These are phyloP conservation scores for Pueraria montana DNA, from an alignment of 306 rosid species.

Conservation along the genomic window DNA sequence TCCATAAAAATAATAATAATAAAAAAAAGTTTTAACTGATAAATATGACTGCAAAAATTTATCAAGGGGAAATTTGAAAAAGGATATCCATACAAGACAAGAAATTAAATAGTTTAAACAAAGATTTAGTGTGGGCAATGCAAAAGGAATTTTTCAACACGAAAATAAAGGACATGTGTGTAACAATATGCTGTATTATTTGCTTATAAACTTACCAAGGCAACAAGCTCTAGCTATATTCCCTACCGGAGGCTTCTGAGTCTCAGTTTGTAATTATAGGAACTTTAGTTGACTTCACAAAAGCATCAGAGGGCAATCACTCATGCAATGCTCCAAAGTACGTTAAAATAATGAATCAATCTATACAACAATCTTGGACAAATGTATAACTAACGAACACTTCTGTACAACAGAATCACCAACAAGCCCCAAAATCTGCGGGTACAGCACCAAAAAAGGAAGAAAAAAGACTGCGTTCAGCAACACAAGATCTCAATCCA, in stretches of 20 bases:
- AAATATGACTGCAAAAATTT: not conserved
- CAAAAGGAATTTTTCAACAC: conserved; percentile 10
- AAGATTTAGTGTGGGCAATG: conserved; percentile 9
- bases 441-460: conserved; percentile 55
- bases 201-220: conserved; percentile 76
- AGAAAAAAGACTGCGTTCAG: conserved; percentile 43
- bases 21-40: not conserved
- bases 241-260: conserved; percentile 77
- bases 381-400: conserved; percentile 56
- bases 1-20: not conserved
- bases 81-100: conserved; percentile 1
- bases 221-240: conserved; percentile 65
- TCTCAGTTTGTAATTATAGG: conserved; percentile 68
- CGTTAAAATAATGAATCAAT: conserved; percentile 55
- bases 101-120: conserved; percentile 26
- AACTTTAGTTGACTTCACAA: conserved; percentile 73
- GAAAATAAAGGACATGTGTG: conserved; percentile 17
- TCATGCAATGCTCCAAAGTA: conserved; percentile 69
- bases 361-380: conserved; percentile 62
- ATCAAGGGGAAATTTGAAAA: not conserved
- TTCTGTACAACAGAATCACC: conserved; percentile 62
- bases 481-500: conserved; percentile 42
- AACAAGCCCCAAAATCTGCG: conserved; percentile 74
- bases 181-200: conserved; percentile 32
- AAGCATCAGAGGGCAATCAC: conserved; percentile 71